phyloP scores from a whole-genome alignment of 441 rosid species.

The Erodium chrysanthum region DNA sequence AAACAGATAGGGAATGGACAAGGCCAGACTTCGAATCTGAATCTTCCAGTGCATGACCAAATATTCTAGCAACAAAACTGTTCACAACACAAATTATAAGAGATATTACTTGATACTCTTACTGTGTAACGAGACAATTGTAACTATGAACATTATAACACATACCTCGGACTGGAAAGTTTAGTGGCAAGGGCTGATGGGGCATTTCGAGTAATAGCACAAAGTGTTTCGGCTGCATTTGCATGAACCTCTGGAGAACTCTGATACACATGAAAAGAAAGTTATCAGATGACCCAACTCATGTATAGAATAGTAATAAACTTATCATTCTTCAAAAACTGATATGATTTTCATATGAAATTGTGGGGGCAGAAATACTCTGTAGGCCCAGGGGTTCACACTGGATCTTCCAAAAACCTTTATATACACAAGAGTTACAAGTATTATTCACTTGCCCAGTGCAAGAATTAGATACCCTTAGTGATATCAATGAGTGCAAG shows the following conservation, averaged over 20 bases:
- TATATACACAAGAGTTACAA: background rate
- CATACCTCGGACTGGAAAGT: slow-evolving; percentile 72
- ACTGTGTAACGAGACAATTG: background rate
- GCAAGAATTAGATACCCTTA: background rate
- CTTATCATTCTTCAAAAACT: background rate
- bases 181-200: slow-evolving; percentile 86
- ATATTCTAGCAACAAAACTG: slow-evolving; percentile 87
- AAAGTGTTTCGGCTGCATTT: slow-evolving; percentile 85
- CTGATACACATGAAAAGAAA: slow-evolving; percentile 37
- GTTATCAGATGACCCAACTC: background rate
- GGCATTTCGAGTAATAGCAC: slow-evolving; percentile 81
- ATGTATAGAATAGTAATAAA: background rate
- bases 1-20: slow-evolving; percentile 84
- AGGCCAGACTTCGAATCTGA: slow-evolving; percentile 85
- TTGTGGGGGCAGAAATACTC: background rate
- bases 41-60: slow-evolving; percentile 83
- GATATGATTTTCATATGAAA: background rate
- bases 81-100: slow-evolving; percentile 9
- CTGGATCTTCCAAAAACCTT: slow-evolving; percentile 1
- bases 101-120: background rate
- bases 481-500: background rate
- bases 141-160: background rate
- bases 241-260: slow-evolving; percentile 79
- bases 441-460: background rate
- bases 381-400: background rate